Conservation (phyloP, 2,329 filamentous ascomycete genomes). For the Sclerotinia nivalis region DNA sequence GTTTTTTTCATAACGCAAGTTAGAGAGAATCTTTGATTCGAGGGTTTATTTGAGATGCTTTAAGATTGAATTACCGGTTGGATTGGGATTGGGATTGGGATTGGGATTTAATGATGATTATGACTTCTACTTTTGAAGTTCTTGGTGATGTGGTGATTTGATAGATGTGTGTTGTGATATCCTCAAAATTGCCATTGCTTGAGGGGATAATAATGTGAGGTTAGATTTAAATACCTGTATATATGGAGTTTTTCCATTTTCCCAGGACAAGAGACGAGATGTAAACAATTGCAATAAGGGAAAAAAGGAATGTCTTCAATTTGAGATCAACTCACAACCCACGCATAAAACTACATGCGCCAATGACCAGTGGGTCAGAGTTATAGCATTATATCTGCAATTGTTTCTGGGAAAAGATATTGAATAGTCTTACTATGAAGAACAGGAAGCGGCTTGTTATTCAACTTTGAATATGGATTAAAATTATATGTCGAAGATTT, state of each 20-base stretch:
- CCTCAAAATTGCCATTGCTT: background rate
- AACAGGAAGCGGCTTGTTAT: background rate
- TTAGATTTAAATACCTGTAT: background rate
- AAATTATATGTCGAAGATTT: background rate
- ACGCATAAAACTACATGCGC: background rate
- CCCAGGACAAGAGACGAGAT: background rate
- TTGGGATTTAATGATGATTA: background rate
- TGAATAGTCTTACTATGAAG: background rate
- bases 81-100: background rate
- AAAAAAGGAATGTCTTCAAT: background rate
- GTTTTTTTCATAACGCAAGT: background rate
- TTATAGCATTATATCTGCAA: background rate
- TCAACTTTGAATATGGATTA: background rate
- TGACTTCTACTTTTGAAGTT: background rate
- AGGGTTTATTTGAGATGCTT: background rate
- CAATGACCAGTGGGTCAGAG: background rate
- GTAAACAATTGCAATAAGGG: no score
- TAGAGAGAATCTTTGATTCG: conserved; percentile 9
- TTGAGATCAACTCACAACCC: background rate
- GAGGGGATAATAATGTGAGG: no score
- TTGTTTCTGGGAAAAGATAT: background rate
- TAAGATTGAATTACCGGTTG: no score
- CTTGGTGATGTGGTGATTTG: background rate
- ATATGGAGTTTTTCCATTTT: no score
- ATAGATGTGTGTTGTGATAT: background rate